Evolutionary conservation across 129 eudicot genomes (phyloP), one percentile per base, ranked within the genome.

Genomic region (Centrapalus pauciflorus): DNA sequence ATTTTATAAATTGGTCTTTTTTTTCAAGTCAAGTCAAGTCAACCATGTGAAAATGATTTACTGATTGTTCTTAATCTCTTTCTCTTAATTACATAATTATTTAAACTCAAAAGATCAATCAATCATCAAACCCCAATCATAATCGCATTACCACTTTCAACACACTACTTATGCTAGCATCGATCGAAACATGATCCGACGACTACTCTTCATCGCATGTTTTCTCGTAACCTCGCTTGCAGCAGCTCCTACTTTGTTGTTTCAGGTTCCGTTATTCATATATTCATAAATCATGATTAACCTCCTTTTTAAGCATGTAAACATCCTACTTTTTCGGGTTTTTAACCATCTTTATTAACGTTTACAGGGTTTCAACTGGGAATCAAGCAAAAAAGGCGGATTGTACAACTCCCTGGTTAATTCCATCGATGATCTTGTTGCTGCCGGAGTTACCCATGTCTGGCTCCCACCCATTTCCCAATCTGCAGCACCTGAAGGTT

Each of bases 401-500:
- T 83, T 80, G 81, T 89, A 89, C 78, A 85, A 89, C 34, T 70
- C 72, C 4, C 54, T 89, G 0, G 40, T 63, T 9, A 65, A 54
- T 43, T 45, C 75, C 5, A 52, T 89, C 12, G 32, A 80, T 13
- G 93, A 82, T 21, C 50, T 89, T 29, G 87, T 80, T 14, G 55
- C 40, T 7, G 93, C 89, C 8, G 85, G 93, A 3, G 82, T 85
- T 27, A 82, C 90, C 28, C 96, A 85, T 85, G 75, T 88, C 59
- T 88, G 96, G 96, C 83, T 89, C 52, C 96, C 96, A 5, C 96
- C 96, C 0, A 74, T 88, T 12, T 80, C 85, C 17, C 94, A 89
- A 1, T 85, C 96, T n/a, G 88, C 67, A 46, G 70, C 85, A 11
- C 80, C 85, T 16, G 73, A 85, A 81, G 94, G 96, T 82, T n/a